phyloP scores from a whole-genome alignment of 495 filamentous ascomycete genomes.

The Lophium mytilinum region DNA sequence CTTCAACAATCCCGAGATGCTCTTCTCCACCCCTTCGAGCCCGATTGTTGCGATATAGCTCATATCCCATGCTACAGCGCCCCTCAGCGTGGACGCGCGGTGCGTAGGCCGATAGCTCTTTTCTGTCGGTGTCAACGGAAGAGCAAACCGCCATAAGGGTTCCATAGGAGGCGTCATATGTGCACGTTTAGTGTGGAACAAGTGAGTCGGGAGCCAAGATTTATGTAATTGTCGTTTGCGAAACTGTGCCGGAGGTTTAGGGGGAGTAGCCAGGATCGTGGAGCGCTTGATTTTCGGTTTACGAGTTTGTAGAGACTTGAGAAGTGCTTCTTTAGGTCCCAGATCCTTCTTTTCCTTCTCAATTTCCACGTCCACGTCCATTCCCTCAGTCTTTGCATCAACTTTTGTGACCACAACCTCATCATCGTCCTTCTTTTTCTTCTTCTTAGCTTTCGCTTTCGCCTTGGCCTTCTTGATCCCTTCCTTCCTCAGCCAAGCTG shows the following conservation, averaged over 20 bases:
- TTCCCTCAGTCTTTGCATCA: background rate
- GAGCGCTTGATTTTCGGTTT: constrained; percentile 31
- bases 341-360: background rate
- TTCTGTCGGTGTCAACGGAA: constrained; percentile 75
- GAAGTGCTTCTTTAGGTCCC: background rate
- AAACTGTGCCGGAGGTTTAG: constrained; percentile 59
- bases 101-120: constrained; percentile 87
- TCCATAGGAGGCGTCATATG: constrained; percentile 71
- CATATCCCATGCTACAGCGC: constrained; percentile 80
- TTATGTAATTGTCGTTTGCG: constrained; percentile 82
- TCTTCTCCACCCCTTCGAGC: constrained; percentile 57
- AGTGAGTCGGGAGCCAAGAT: constrained; percentile 89
- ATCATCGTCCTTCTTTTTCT: constrained; percentile 7
- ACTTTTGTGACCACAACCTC: constrained; percentile 4
- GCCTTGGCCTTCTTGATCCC: constrained; percentile 63
- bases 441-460: constrained; percentile 43
- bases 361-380: background rate
- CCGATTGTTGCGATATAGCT: constrained; percentile 88
- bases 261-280: constrained; percentile 58
- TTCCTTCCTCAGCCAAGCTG: constrained; percentile 68
- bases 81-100: constrained; percentile 61
- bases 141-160: constrained; percentile 80
- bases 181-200: constrained; percentile 89
- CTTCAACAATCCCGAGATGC: constrained; percentile 56
- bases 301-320: background rate